phyloP scores from a whole-genome alignment of 768 basidiomycete genomes.

The Coprinopsis strossmayeri region DNA sequence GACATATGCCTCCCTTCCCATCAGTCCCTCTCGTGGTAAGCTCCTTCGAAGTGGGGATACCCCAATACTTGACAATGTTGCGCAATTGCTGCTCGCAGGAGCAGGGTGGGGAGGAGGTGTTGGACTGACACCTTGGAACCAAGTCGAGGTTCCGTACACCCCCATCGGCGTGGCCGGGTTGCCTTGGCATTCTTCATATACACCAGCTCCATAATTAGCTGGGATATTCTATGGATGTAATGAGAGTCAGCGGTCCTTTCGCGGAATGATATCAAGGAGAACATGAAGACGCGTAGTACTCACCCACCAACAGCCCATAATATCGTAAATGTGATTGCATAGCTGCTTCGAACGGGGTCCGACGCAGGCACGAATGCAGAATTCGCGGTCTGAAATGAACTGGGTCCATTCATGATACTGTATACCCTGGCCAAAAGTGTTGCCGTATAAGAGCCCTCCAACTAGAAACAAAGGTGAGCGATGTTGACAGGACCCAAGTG shows the following conservation, averaged over 20 bases:
- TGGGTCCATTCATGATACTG: slow-evolving; percentile 82
- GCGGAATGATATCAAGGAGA: not conserved
- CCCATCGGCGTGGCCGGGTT: slow-evolving; percentile 46
- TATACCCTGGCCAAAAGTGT: slow-evolving; percentile 40
- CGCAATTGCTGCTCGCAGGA: slow-evolving; percentile 59
- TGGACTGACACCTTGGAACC: slow-evolving; percentile 51
- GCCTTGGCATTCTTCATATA: slow-evolving; percentile 14
- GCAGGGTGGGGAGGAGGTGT: slow-evolving; percentile 53
- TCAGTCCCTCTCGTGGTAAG: not conserved
- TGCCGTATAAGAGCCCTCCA: slow-evolving; percentile 67
- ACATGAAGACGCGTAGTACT: not conserved
- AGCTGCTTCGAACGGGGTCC: slow-evolving; percentile 38
- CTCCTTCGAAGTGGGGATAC: slow-evolving; percentile 14
- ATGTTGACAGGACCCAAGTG: not conserved
- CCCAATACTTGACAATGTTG: slow-evolving; percentile 40
- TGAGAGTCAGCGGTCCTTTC: not conserved
- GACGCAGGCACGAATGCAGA: slow-evolving; percentile 71
- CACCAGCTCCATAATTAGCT: slow-evolving; percentile 38
- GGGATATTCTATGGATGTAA: slow-evolving; percentile 38
- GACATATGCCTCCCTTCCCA: not conserved
- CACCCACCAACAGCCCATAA: slow-evolving; percentile 48
- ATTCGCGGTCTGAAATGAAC: slow-evolving; percentile 51
- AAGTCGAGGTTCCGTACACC: slow-evolving; percentile 62
- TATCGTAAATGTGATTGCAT: slow-evolving; percentile 58
- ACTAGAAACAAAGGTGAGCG: slow-evolving; percentile 26